These are phyloP conservation scores for Phialophora chinensis DNA, from an alignment of 2,329 filamentous ascomycete species.

Conservation along the genomic window DNA sequence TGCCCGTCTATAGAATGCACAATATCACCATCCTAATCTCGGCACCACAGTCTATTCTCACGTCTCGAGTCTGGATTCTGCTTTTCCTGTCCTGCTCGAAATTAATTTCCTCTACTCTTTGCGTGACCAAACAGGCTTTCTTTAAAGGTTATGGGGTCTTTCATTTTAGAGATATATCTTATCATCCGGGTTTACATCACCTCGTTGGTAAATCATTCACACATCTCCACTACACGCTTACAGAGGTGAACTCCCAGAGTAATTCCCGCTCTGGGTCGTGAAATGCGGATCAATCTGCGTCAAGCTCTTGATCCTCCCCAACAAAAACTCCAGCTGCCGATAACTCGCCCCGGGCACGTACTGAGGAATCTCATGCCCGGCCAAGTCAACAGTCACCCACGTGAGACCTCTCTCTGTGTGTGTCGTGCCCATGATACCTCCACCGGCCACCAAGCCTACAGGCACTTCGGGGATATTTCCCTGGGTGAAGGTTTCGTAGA, in stretches of 20 bases:
- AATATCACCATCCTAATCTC: not conserved
- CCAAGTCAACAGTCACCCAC: slow-evolving; percentile 43
- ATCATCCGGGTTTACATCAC: no score
- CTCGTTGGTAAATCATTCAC: no score
- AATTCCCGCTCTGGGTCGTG: slow-evolving; percentile 33
- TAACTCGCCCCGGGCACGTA: slow-evolving; percentile 73
- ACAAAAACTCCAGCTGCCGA: slow-evolving; percentile 74
- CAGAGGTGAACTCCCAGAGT: slow-evolving; percentile 26
- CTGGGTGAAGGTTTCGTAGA: slow-evolving; percentile 37
- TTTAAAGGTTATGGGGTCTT: no score
- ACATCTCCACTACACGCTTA: not conserved
- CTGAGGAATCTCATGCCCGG: slow-evolving; percentile 58
- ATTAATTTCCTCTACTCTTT: not conserved
- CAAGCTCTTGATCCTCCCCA: slow-evolving; percentile 62
- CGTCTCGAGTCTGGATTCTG: not conserved
- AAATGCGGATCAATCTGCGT: slow-evolving; percentile 27
- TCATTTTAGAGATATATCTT: no score
- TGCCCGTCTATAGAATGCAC: no score
- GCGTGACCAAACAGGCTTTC: not conserved
- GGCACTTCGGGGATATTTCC: slow-evolving; percentile 41
- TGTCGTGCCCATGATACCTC: slow-evolving; percentile 51
- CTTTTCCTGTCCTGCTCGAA: not conserved
- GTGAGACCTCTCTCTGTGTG: slow-evolving; percentile 53
- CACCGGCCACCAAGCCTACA: slow-evolving; percentile 46
- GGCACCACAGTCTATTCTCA: not conserved